Conservation (phyloP, 495 filamentous ascomycete genomes). For the Extremus antarcticus region DNA sequence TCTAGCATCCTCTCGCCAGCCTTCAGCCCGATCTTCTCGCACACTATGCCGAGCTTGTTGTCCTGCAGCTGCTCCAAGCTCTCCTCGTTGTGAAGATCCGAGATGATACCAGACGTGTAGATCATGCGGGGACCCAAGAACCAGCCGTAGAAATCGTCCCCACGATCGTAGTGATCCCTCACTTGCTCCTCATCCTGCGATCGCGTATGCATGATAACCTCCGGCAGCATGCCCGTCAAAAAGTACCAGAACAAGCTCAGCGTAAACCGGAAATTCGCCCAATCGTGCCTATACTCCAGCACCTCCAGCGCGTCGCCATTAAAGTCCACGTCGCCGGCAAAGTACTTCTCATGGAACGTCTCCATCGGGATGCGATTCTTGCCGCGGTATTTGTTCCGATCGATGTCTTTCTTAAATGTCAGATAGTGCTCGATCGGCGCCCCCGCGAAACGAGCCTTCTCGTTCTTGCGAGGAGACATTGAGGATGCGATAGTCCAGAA, state of each 20-base stretch:
- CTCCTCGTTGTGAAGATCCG: slow-evolving; percentile 64
- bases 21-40: slow-evolving; percentile 71
- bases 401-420: slow-evolving; percentile 65
- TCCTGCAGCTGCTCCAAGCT: slow-evolving; percentile 76
- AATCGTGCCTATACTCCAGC: slow-evolving; percentile 77
- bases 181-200: slow-evolving; percentile 82
- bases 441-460: slow-evolving; percentile 66
- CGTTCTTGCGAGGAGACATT: slow-evolving; percentile 61
- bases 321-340: slow-evolving; percentile 74
- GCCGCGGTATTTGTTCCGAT: slow-evolving; percentile 63
- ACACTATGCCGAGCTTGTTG: slow-evolving; percentile 78
- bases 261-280: slow-evolving; percentile 76
- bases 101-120: slow-evolving; percentile 76
- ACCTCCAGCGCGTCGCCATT: slow-evolving; percentile 73
- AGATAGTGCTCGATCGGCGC: slow-evolving; percentile 77
- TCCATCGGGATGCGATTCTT: slow-evolving; percentile 73
- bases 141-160: slow-evolving; percentile 83
- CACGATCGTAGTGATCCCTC: slow-evolving; percentile 76
- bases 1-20: slow-evolving; percentile 63
- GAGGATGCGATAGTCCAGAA: slow-evolving; percentile 62
- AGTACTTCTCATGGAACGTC: slow-evolving; percentile 85
- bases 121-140: slow-evolving; percentile 87
- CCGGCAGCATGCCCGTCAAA: slow-evolving; percentile 59
- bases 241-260: slow-evolving; percentile 56
- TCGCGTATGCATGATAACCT: slow-evolving; percentile 68